These are phyloP conservation scores for Heterobasidion irregulare DNA, from an alignment of 1,284 basidiomycete genomes.

Conservation along the genomic window DNA sequence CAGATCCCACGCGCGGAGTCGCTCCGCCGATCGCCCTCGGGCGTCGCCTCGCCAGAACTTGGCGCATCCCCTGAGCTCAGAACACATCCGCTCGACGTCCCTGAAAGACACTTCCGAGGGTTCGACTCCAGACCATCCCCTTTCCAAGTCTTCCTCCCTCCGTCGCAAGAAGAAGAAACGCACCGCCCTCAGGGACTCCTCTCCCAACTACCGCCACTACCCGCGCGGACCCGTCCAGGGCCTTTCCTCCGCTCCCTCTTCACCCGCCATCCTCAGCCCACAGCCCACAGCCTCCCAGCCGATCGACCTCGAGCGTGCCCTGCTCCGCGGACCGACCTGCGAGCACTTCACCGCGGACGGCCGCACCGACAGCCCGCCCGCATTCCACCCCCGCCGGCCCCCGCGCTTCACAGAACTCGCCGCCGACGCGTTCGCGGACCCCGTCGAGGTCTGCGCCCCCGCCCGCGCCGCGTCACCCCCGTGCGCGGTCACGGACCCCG, in stretches of 20 bases:
- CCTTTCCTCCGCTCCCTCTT: constrained; percentile 13
- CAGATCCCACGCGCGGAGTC: too few species aligned
- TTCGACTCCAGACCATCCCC: too few species aligned
- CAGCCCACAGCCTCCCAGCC: constrained; percentile 13
- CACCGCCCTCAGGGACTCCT: background rate
- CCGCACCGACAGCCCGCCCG: background rate
- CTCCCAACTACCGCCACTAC: constrained; percentile 21
- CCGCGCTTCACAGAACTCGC: constrained; percentile 21
- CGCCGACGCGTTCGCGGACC: constrained; percentile 18
- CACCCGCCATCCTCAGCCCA: constrained; percentile 15
- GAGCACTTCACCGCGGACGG: constrained; percentile 4
- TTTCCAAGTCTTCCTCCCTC: too few species aligned
- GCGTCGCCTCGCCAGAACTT: too few species aligned
- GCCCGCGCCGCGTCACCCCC: too few species aligned
- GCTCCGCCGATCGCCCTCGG: too few species aligned
- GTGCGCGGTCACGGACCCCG: background rate
- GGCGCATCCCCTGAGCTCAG: too few species aligned
- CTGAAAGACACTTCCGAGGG: too few species aligned
- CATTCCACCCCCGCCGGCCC: constrained; percentile 20
- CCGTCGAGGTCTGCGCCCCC: background rate
- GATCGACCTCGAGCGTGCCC: constrained; percentile 15
- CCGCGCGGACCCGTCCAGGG: constrained; percentile 5
- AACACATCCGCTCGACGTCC: too few species aligned
- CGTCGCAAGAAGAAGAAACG: too few species aligned
- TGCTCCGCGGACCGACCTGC: background rate